Base-by-base conservation (phyloP, 805 yeast species). In the Candida mattraensis region DNA sequence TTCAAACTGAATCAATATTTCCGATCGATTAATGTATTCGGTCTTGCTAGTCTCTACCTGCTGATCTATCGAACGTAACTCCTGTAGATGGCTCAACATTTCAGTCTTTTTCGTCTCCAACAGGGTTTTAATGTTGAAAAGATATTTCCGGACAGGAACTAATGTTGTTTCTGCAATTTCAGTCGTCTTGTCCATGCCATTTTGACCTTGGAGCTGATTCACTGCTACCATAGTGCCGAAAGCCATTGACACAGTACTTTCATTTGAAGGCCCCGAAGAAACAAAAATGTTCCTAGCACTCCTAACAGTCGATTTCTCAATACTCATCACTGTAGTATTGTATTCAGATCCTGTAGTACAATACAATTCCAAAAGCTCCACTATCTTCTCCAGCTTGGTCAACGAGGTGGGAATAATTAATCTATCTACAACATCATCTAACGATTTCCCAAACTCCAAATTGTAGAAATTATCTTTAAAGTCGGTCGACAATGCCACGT, bases 381-480 rank as follows among this genome's bases (percentile, higher is more conserved):
- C 30, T 11, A 35, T 35, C 20, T 38, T 20, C 16, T 43, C 25
- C 14, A 48, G 35, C 25, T 36, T 35, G 9, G 16, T 27, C 8
- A 35, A 22, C 1, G 42, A 37, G 3, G 35, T 37, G 16, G 43
- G 40, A 11, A 20, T 15, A 10, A 48, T 34, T 14, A 45, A 23
- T 10, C 25, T 15, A 13, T 45, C 37, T 4, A 48, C 24, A 10
- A 48, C 13, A n/a, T 45, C 46, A 24, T 29, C 26, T 10, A 48
- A 23, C 5, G 44, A 29, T 4, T 18, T 18, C 9, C 35, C 43
- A 15, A 43, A 43, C 11, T 39, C 24, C 9, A 29, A 13, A 4
- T 30, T 37, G 21, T 24, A 39, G 27, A 40, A 48, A 25, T 45
- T 45, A 33, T 45, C 51, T 11, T 38, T 38, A 21, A 47, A 45